phyloP scores from a whole-genome alignment of 1,139 yeast genomes.

The Suhomyces maxii region DNA sequence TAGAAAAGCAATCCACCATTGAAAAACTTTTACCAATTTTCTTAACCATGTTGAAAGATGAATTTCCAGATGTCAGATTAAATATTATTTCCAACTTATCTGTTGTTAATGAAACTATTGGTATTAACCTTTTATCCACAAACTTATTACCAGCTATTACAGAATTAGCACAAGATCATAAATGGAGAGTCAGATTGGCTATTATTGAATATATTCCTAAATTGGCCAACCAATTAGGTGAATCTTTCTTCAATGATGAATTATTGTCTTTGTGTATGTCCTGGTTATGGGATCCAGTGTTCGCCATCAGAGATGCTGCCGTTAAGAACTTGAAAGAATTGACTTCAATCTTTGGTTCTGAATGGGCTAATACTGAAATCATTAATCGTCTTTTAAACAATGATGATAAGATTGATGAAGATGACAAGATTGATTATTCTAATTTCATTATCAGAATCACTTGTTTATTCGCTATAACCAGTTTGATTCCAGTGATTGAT shows the following conservation, averaged over 20 bases:
- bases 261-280: constrained; percentile 88
- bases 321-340: constrained; percentile 78
- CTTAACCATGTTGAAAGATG: constrained; percentile 92
- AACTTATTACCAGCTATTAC: constrained; percentile 93
- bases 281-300: constrained; percentile 98
- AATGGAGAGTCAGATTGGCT: constrained; percentile 97
- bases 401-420: constrained; percentile 28
- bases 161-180: constrained; percentile 92
- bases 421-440: constrained; percentile 49
- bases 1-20: constrained; percentile 83
- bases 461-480: constrained; percentile 82
- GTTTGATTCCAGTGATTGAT: constrained; percentile 69
- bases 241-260: constrained; percentile 88
- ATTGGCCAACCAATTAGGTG: constrained; percentile 94
- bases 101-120: constrained; percentile 90
- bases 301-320: constrained; percentile 95
- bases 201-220: constrained; percentile 96
- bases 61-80: constrained; percentile 92
- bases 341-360: constrained; percentile 84
- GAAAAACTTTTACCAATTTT: constrained; percentile 84
- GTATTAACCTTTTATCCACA: constrained; percentile 83
- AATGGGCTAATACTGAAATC: constrained; percentile 89
- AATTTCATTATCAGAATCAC: constrained; percentile 91
- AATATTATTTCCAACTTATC: constrained; percentile 91
- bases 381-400: constrained; percentile 66